Evolutionary conservation across 768 basidiomycete species (phyloP).

Genomic region (Lentinula boryana): DNA sequence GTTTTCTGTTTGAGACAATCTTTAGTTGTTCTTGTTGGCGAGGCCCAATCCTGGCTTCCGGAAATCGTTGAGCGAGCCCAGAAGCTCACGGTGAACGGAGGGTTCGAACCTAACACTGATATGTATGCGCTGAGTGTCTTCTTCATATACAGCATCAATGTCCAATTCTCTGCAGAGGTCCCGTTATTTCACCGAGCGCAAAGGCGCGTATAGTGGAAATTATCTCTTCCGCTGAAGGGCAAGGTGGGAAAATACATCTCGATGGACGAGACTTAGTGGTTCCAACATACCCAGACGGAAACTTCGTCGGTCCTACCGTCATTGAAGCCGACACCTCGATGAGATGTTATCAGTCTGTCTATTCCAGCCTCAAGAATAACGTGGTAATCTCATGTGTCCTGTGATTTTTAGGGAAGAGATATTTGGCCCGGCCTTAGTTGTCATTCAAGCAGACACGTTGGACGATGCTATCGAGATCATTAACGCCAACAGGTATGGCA

Average conservation of each 20-base stretch:
- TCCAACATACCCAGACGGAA: conserved; percentile 75
- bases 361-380: neutral
- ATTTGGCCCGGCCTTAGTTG: conserved; percentile 85
- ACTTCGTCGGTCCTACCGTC: conserved; percentile 92
- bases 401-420: conserved; percentile 70
- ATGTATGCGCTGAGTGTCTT: conserved; percentile 38
- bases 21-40: conserved; percentile 76
- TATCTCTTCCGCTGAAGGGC: conserved; percentile 65
- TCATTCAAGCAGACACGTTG: conserved; percentile 74
- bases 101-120: conserved; percentile 85
- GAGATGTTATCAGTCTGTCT: conserved; percentile 76
- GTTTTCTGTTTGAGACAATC: neutral
- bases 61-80: conserved; percentile 80
- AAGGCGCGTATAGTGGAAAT: conserved; percentile 71
- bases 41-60: conserved; percentile 73
- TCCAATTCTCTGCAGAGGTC: conserved; percentile 41
- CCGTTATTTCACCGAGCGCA: conserved; percentile 77
- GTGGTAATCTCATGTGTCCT: neutral
- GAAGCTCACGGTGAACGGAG: conserved; percentile 78
- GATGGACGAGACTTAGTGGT: conserved; percentile 76
- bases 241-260: conserved; percentile 83
- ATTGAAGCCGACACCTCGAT: conserved; percentile 78
- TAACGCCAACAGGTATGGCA: conserved; percentile 88
- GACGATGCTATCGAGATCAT: conserved; percentile 89
- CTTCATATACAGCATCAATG: neutral